Conservation (phyloP, 495 filamentous ascomycete species). For the Trichoderma asperelloides region DNA sequence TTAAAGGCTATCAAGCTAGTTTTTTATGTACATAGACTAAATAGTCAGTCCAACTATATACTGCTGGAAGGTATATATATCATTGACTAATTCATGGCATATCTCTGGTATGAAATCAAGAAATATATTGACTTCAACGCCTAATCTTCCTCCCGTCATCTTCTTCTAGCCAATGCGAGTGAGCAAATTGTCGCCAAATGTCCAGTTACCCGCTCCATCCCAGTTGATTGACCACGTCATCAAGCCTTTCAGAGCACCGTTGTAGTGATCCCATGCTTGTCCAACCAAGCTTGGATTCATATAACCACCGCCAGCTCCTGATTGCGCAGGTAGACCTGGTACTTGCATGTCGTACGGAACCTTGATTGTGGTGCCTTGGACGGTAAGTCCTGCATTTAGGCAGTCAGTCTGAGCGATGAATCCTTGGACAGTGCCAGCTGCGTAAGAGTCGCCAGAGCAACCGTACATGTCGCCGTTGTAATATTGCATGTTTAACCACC, state of each 20-base stretch:
- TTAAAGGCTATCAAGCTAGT: no score
- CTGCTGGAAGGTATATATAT: no score
- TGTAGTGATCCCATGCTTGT: constrained; percentile 18
- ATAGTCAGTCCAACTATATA: no score
- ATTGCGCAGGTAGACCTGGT: constrained; percentile 17
- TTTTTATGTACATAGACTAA: no score
- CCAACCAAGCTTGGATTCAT: constrained; percentile 15
- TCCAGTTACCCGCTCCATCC: constrained; percentile 18
- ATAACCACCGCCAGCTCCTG: constrained; percentile 16
- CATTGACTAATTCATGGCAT: no score
- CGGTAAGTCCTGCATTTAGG: constrained; percentile 15
- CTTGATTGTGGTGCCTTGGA: constrained; percentile 17
- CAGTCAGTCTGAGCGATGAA: constrained; percentile 21
- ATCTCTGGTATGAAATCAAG: no score
- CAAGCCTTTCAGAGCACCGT: constrained; percentile 16
- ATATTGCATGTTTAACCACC: constrained; percentile 21
- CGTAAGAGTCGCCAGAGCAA: constrained; percentile 17
- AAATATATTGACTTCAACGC: no score
- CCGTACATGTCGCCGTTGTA: constrained; percentile 21
- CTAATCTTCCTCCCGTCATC: no score
- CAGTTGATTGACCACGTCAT: constrained; percentile 23
- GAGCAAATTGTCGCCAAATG: constrained; percentile 17
- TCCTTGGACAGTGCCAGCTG: constrained; percentile 17
- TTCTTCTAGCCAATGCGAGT: not conserved
- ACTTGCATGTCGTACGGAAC: constrained; percentile 19